Percentiles rank a stretch among this genome's conserved stretches.
These are phyloP conservation scores for Metschnikowia dekortorum DNA, from an alignment of 805 yeast species.

Conservation along the genomic window DNA sequence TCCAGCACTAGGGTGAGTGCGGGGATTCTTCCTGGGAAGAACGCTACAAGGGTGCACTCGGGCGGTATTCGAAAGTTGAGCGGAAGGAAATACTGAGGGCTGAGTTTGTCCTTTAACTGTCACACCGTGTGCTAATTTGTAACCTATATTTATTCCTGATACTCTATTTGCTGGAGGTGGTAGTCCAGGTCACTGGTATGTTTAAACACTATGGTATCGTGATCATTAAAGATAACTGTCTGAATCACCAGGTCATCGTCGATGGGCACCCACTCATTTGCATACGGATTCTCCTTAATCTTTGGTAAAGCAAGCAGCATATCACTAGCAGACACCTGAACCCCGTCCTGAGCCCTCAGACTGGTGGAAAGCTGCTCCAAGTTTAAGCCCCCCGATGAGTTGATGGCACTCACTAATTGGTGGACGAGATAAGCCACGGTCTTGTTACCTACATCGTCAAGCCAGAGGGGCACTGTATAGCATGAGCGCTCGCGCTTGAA, in stretches of 20 bases:
- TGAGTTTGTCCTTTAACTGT: background rate
- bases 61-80: conserved; percentile 18
- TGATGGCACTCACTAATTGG: conserved; percentile 35
- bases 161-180: conserved; percentile 17
- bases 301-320: conserved; percentile 41
- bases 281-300: conserved; percentile 32
- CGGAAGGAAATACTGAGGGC: conserved; percentile 11
- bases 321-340: conserved; percentile 16
- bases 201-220: conserved; percentile 40
- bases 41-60: conserved; percentile 12
- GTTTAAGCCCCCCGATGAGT: conserved; percentile 46
- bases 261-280: conserved; percentile 33
- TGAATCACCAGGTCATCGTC: conserved; percentile 25
- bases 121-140: background rate
- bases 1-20: conserved; percentile 14
- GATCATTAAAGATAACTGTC: conserved; percentile 34
- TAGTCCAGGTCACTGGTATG: conserved; percentile 34
- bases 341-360: conserved; percentile 12
- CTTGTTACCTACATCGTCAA: conserved; percentile 15
- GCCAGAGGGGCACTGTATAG: conserved; percentile 25
- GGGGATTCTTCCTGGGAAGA: conserved; percentile 16
- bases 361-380: conserved; percentile 16
- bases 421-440: conserved; percentile 19
- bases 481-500: conserved; percentile 32
- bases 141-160: background rate